Evolutionary conservation across 129 eudicot species (phyloP).

Genomic region (Tanacetum coccineum): DNA sequence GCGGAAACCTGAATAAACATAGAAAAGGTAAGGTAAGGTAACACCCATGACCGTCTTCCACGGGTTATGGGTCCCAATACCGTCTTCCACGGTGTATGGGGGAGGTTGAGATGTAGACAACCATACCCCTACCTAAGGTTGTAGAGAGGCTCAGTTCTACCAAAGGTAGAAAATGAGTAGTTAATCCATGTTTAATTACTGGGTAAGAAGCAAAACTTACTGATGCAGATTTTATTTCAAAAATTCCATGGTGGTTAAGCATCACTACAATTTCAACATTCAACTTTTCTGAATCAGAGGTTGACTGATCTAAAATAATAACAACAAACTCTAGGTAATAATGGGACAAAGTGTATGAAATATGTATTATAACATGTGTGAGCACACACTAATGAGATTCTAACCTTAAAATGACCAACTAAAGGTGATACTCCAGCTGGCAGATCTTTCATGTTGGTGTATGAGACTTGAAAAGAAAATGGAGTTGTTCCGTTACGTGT

Average conservation of each 20-base stretch:
- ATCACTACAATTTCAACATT: constrained; percentile 27
- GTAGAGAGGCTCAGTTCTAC: too few relatives aligned
- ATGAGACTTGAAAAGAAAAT: constrained; percentile 43
- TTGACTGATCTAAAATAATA: constrained; percentile 55
- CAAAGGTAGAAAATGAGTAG: too few relatives aligned
- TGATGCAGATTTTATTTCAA: constrained; percentile 48
- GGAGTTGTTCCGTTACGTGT: constrained; percentile 30
- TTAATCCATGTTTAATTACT: not conserved
- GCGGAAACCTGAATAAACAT: constrained; percentile 41
- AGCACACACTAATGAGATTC: constrained; percentile 6
- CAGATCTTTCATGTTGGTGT: constrained; percentile 36
- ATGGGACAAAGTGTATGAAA: not conserved
- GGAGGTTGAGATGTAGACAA: too few relatives aligned
- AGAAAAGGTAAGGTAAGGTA: too few relatives aligned
- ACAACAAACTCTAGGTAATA: not conserved
- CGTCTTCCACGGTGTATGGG: too few relatives aligned
- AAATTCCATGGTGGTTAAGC: constrained; percentile 60
- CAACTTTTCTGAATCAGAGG: constrained; percentile 17
- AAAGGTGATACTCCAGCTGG: constrained; percentile 49
- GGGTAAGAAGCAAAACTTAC: constrained; percentile 46
- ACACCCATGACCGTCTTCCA: too few relatives aligned
- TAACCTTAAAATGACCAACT: constrained; percentile 54
- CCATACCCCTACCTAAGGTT: too few relatives aligned
- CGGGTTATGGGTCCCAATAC: too few relatives aligned
- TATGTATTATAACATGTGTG: not conserved